Evolutionary conservation across 495 filamentous ascomycete species (phyloP).

Genomic region (Aspergillus hancockii): DNA sequence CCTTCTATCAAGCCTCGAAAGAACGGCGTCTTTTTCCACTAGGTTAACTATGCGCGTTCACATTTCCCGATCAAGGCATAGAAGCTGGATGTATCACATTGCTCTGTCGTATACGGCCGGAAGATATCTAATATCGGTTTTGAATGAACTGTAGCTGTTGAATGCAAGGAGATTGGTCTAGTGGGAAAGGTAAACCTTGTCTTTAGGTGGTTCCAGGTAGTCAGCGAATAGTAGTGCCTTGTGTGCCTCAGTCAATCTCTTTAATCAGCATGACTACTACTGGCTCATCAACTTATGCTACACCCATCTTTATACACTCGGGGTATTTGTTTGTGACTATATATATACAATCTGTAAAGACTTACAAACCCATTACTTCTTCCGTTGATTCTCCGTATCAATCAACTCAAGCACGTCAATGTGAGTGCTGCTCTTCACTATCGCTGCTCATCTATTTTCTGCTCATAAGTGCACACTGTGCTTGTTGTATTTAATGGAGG

Average conservation of each 20-base stretch:
- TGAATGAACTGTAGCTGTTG: not conserved
- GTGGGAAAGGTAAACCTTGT: not conserved
- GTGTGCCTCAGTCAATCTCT: not conserved
- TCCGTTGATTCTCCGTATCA: too few species aligned
- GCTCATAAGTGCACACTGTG: too few species aligned
- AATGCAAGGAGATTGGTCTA: not conserved
- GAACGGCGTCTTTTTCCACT: not conserved
- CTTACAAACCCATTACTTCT: too few species aligned
- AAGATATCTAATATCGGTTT: not conserved
- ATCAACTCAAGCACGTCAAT: too few species aligned
- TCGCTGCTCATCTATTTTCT: too few species aligned
- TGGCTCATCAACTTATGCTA: not conserved
- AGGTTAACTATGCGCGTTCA: not conserved
- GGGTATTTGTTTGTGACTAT: not conserved
- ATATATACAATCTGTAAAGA: too few species aligned
- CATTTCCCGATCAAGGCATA: not conserved
- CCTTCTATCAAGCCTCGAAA: not conserved
- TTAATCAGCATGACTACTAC: not conserved
- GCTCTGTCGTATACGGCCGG: not conserved
- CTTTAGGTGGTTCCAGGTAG: not conserved
- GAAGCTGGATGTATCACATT: not conserved
- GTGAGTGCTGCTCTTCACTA: too few species aligned
- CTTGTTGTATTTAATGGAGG: too few species aligned
- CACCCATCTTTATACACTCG: not conserved
- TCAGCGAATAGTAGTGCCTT: not conserved